phyloP scores from a whole-genome alignment of 2,329 filamentous ascomycete genomes.

The Aspergillus spinulosporus region DNA sequence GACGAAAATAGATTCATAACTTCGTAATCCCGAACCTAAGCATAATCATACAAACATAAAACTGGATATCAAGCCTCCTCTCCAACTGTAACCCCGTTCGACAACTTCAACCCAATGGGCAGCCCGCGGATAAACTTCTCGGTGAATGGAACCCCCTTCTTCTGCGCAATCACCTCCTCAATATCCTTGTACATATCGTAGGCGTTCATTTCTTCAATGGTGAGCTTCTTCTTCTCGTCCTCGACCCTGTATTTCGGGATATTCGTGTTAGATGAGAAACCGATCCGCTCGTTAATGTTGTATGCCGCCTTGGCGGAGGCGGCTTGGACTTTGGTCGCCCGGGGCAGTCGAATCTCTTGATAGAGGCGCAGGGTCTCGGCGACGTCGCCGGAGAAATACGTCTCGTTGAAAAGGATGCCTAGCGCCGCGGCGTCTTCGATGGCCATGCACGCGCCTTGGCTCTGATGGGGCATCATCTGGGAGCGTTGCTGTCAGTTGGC shows the following conservation, averaged over 20 bases:
- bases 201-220: slow-evolving; percentile 69
- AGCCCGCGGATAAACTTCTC: slow-evolving; percentile 48
- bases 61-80: slow-evolving; percentile 36
- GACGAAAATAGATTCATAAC: neutral
- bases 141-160: slow-evolving; percentile 32
- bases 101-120: slow-evolving; percentile 48
- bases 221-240: slow-evolving; percentile 61
- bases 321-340: slow-evolving; percentile 58
- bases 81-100: slow-evolving; percentile 31
- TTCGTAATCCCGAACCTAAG: neutral
- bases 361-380: slow-evolving; percentile 53
- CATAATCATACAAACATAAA: slow-evolving; percentile 15
- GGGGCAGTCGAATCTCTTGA: slow-evolving; percentile 54
- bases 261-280: slow-evolving; percentile 62
- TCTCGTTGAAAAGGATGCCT: slow-evolving; percentile 56
- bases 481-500: slow-evolving; percentile 20
- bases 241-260: slow-evolving; percentile 61
- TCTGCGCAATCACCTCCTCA: slow-evolving; percentile 49
- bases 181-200: slow-evolving; percentile 61
- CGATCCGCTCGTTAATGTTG: slow-evolving; percentile 65
- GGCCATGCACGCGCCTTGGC: slow-evolving; percentile 40
- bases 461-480: slow-evolving; percentile 37
- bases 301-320: slow-evolving; percentile 59
- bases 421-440: slow-evolving; percentile 29
- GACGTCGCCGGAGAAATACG: slow-evolving; percentile 52